These are phyloP conservation scores for Aspergillus sp. DNA, from an alignment of 2,329 filamentous ascomycete genomes.

Conservation along the genomic window DNA sequence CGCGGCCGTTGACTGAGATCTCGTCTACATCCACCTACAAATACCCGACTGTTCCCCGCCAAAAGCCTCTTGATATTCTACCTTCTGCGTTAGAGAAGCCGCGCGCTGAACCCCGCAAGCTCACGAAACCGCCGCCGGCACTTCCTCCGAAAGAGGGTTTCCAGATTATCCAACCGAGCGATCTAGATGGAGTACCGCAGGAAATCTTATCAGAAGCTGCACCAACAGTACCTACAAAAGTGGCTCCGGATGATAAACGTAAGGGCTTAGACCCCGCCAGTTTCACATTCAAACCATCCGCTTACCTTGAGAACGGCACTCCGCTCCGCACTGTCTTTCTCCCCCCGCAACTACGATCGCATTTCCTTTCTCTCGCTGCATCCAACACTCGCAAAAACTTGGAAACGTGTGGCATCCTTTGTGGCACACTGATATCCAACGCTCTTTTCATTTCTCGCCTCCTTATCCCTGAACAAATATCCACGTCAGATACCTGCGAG, in stretches of 20 bases:
- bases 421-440: slow-evolving; percentile 86
- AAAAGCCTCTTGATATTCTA: slow-evolving; percentile 27
- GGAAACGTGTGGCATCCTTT: slow-evolving; percentile 94
- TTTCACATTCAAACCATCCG: slow-evolving; percentile 79
- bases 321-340: slow-evolving; percentile 87
- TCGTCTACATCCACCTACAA: slow-evolving; percentile 35
- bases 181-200: slow-evolving; percentile 18
- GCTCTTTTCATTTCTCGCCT: slow-evolving; percentile 87
- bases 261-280: slow-evolving; percentile 48
- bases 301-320: slow-evolving; percentile 84
- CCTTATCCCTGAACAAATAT: slow-evolving; percentile 85
- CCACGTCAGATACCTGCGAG: slow-evolving; percentile 91
- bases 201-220: slow-evolving; percentile 13
- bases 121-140: slow-evolving; percentile 32
- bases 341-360: slow-evolving; percentile 68
- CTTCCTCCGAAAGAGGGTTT: slow-evolving; percentile 41
- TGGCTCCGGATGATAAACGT: slow-evolving; percentile 16
- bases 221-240: slow-evolving; percentile 29
- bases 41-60: slow-evolving; percentile 45
- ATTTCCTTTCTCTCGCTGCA: slow-evolving; percentile 72
- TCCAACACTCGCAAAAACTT: slow-evolving; percentile 78
- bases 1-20: slow-evolving; percentile 16
- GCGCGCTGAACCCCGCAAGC: slow-evolving; percentile 16
- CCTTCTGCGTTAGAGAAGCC: slow-evolving; percentile 20
- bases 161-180: slow-evolving; percentile 20